Evolutionary conservation across 75 land plant genomes (phyloP).

Genomic region (Pseudotsuga menziesii): DNA sequence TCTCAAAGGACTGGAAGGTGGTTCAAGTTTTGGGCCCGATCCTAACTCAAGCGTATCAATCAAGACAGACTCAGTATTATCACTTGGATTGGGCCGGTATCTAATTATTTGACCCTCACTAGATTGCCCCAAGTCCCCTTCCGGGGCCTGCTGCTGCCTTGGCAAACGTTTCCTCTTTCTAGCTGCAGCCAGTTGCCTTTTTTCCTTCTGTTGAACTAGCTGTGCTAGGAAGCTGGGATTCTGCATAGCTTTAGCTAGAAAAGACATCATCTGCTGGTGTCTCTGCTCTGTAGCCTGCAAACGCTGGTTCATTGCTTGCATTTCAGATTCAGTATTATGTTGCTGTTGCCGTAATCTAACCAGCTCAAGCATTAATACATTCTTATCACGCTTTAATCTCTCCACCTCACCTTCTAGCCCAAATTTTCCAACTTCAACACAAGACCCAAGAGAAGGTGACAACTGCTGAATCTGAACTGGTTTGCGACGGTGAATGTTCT

Average conservation of each 20-base stretch:
- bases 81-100: slow-evolving; percentile 12
- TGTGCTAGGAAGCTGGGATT: slow-evolving; percentile 48
- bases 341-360: slow-evolving; percentile 46
- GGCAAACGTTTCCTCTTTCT: slow-evolving; percentile 34
- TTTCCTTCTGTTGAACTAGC: slow-evolving; percentile 36
- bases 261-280: slow-evolving; percentile 70
- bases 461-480: slow-evolving; percentile 33
- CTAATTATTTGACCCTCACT: slow-evolving; percentile 23
- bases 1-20: slow-evolving; percentile 8
- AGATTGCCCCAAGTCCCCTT: slow-evolving; percentile 11
- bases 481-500: slow-evolving; percentile 59
- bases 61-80: background rate
- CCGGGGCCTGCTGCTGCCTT: slow-evolving; percentile 31
- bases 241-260: slow-evolving; percentile 56
- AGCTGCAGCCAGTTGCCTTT: slow-evolving; percentile 17
- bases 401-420: slow-evolving; percentile 38
- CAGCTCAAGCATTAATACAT: slow-evolving; percentile 52
- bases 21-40: slow-evolving; percentile 7
- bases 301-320: slow-evolving; percentile 35
- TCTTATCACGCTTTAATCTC: slow-evolving; percentile 42
- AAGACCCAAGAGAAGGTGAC: slow-evolving; percentile 14
- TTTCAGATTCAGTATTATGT: slow-evolving; percentile 21
- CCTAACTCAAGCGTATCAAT: slow-evolving; percentile 7
- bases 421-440: slow-evolving; percentile 15
- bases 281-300: slow-evolving; percentile 50